Base-by-base conservation (phyloP, 108 stramenopile genomes). In the Cyclotella kingstonii region DNA sequence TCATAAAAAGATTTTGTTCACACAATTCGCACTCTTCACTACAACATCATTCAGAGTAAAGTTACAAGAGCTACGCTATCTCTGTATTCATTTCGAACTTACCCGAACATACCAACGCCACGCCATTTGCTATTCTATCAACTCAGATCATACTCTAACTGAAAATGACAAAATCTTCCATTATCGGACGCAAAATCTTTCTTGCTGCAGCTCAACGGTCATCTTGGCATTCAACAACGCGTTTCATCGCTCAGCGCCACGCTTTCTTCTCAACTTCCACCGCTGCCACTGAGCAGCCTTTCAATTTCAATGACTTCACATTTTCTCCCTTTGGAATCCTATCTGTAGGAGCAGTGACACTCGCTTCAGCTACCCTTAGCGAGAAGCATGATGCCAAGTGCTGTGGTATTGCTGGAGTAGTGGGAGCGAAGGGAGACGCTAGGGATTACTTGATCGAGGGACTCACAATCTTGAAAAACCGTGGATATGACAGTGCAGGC, bases 401-500 rank as follows among this genome's bases (percentile, higher is more conserved):
- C 54, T 84, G 83, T 47, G 79, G 83, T 40, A 81, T 81, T 46
- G 77, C 77, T n/a, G 83, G 80, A 34, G 83, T 81, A 0, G 77
- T 84, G n/a, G 80, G 70, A 8, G 54, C 56, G 21, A 49, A 67
- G 11, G 68, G 68, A n/a, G 72, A 73, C 38, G 80, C 80, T 33
- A 48, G 76, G 10, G 71, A 65, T 14, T 91, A 87, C 60, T 56
- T 98, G 15, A 48, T 97, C 34, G 95, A 98, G 45, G 99, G 97
- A 17, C 72, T 99, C 57, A 85, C 89, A 18, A 91, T 98, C 60
- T 77, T 99, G 65, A 95, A 96, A 70, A 98, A 98, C 57, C 90
- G 99, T 5, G 99, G 99, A 21, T 99, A 99, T 66, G 99, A 99
- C 61, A 94, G 92, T 55, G 97, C 99, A 2, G 99, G 99, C 29